Evolutionary conservation across 495 filamentous ascomycete genomes (phyloP).

Genomic region (Aspergillus affinis): DNA sequence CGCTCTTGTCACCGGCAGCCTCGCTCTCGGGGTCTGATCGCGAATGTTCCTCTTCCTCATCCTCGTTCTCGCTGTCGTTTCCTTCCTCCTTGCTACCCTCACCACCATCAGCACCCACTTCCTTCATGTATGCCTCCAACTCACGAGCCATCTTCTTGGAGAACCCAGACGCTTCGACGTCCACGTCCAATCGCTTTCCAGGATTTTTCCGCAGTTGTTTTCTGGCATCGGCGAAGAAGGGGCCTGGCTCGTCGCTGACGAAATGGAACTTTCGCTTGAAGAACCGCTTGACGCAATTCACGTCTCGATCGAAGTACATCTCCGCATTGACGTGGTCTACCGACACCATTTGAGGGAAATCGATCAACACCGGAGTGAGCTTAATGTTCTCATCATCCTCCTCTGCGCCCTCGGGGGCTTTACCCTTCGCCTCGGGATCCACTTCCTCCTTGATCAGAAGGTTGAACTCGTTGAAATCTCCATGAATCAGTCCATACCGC

Average conservation of each 20-base stretch:
- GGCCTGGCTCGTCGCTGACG: constrained; percentile 74
- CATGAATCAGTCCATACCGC: constrained; percentile 88
- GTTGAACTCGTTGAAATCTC: constrained; percentile 99
- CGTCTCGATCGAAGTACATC: constrained; percentile 94
- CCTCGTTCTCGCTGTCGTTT: constrained; percentile 36
- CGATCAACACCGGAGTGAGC: constrained; percentile 75
- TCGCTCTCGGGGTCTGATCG: constrained; percentile 14
- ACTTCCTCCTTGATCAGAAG: constrained; percentile 80
- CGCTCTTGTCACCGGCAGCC: constrained; percentile 16
- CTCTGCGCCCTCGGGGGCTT: constrained; percentile 32
- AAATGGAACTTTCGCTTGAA: constrained; percentile 90
- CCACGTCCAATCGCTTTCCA: constrained; percentile 73
- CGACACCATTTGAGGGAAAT: constrained; percentile 99
- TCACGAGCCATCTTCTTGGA: constrained; percentile 95
- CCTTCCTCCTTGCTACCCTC: constrained; percentile 45
- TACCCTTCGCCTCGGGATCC: constrained; percentile 39
- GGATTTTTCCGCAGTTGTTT: constrained; percentile 66
- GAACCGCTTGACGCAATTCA: constrained; percentile 89
- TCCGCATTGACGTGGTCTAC: constrained; percentile 89
- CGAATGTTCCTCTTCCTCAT: constrained; percentile 17
- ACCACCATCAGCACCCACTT: constrained; percentile 61
- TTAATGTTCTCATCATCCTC: constrained; percentile 37
- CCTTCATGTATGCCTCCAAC: constrained; percentile 83
- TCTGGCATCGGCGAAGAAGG: constrained; percentile 78
- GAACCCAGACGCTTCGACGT: constrained; percentile 91